Evolutionary conservation across 805 yeast genomes (phyloP).

Genomic region (Kodamaea nitidulidarum): DNA sequence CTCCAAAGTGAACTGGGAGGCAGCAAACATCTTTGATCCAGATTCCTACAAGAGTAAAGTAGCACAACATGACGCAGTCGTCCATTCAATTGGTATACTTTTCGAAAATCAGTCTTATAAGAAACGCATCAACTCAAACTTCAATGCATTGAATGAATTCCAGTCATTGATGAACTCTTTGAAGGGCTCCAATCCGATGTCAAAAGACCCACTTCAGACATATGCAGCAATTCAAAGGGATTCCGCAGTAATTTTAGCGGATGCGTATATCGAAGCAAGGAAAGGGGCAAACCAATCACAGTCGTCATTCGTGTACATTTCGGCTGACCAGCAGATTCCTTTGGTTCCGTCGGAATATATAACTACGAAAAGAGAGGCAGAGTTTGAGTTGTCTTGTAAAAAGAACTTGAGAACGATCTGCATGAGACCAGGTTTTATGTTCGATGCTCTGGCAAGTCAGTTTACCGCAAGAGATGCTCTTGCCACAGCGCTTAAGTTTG

Average conservation of each 20-base stretch:
- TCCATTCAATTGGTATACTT: conserved; percentile 78
- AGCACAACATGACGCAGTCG: conserved; percentile 56
- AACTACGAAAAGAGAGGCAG: conserved; percentile 74
- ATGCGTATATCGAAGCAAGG: conserved; percentile 43
- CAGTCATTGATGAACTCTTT: conserved; percentile 28
- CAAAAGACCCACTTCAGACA: conserved; percentile 39
- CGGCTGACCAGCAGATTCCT: conserved; percentile 74
- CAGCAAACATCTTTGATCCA: conserved; percentile 67
- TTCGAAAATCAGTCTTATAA: conserved; percentile 71
- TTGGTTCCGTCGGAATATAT: conserved; percentile 69
- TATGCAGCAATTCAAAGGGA: conserved; percentile 66
- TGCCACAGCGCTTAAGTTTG: conserved; percentile 39
- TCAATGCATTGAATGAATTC: conserved; percentile 30
- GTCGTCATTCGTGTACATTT: conserved; percentile 61
- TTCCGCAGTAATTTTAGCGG: conserved; percentile 64
- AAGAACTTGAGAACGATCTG: conserved; percentile 53
- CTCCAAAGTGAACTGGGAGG: conserved; percentile 56
- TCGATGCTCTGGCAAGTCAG: conserved; percentile 42
- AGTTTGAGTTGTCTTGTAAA: conserved; percentile 48
- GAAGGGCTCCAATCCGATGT: conserved; percentile 62
- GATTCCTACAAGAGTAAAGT: conserved; percentile 49
- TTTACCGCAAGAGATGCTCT: conserved; percentile 36
- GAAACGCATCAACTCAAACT: conserved; percentile 41
- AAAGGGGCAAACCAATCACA: not conserved
- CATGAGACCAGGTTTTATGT: conserved; percentile 82